Evolutionary conservation across 1,139 yeast species (phyloP).

Genomic region (Kodamaea plutei): DNA sequence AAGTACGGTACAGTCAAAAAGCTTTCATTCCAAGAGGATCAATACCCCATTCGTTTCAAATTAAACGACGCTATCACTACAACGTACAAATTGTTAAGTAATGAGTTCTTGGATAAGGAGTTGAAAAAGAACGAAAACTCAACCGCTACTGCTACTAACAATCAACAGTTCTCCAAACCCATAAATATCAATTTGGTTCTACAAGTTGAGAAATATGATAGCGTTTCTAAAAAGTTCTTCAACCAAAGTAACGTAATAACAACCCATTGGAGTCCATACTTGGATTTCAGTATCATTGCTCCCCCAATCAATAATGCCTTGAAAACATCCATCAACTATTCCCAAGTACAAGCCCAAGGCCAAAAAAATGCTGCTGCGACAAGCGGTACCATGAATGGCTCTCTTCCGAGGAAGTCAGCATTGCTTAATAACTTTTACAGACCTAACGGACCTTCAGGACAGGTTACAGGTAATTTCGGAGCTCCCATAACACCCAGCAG

Average conservation of each 20-base stretch:
- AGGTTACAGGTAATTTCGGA: too few relatives aligned
- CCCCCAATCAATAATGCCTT: conserved; percentile 43
- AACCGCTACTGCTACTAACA: conserved; percentile 7
- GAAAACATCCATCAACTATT: conserved; percentile 22
- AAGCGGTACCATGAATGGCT: conserved; percentile 1
- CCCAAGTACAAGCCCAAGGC: conserved; percentile 23
- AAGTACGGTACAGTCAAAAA: conserved; percentile 30
- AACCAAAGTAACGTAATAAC: conserved; percentile 32
- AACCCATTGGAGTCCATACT: conserved; percentile 58
- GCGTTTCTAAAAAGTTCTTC: conserved; percentile 7
- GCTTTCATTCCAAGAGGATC: conserved; percentile 20
- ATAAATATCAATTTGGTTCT: conserved; percentile 29
- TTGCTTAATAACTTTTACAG: conserved; percentile 8
- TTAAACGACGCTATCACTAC: conserved; percentile 33
- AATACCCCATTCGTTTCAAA: conserved; percentile 31
- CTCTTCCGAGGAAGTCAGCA: conserved; percentile 7
- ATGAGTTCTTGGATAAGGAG: conserved; percentile 25
- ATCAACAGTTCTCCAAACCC: conserved; percentile 24
- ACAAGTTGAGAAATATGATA: conserved; percentile 21
- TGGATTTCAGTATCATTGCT: conserved; percentile 52
- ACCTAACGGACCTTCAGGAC: conserved; percentile 1
- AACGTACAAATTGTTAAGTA: conserved; percentile 41
- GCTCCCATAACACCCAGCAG: conserved; percentile 4
- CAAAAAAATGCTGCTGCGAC: conserved; percentile 18
- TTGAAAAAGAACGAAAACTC: conserved; percentile 14